Base-by-base conservation (phyloP, 106 monocot genomes). In the Triglochin maritima region DNA sequence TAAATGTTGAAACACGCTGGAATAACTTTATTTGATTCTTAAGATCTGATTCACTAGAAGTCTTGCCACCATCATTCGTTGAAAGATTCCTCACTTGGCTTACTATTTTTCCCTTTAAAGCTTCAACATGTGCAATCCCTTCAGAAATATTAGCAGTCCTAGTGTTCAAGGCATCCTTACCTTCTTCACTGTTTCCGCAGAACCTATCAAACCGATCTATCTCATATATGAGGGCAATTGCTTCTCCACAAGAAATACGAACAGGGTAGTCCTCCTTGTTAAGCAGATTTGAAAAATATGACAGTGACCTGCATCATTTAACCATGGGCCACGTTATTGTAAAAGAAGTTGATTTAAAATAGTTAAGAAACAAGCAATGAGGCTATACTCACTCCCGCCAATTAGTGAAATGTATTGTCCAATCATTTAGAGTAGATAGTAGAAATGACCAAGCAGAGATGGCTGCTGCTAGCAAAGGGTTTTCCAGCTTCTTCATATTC, bases 221-320 rank as follows among this genome's bases (percentile, higher is more conserved):
- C 72, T 89, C 89, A 74, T 89, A 86, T 59, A 79, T 79, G 57
- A 86, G n/a, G 43, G 86, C 86, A 66, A 89, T 71, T 46, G 89
- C 93, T 93, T 93, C 93, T 44, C 93, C 93, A 74, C 89, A 77
- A 74, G 89, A 88, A 79, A 89, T 80, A 51, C 93, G 89, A 46
- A 93, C 86, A 54, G 81, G 51, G 61, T 86, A 84, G 59, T 93
- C 93, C 47, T 84, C 84, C 43, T 80, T 78, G 60, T 86, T 86
- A 15, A 93, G 69, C 9, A 93, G 78, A 56, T 72, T 82, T 51
- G 79, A 86, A 11, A 93, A 82, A 51, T 67, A 82, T 0, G 78
- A 72, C 49, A 93, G 69, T 49, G 81, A 76, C 62, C 93, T 93
- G 66, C 50, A 74, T 12, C 29, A 69, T 4, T 50, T 75, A 49